Evolutionary conservation across 148 eudicot genomes (phyloP).

Genomic region (Rhododendron ovatum): DNA sequence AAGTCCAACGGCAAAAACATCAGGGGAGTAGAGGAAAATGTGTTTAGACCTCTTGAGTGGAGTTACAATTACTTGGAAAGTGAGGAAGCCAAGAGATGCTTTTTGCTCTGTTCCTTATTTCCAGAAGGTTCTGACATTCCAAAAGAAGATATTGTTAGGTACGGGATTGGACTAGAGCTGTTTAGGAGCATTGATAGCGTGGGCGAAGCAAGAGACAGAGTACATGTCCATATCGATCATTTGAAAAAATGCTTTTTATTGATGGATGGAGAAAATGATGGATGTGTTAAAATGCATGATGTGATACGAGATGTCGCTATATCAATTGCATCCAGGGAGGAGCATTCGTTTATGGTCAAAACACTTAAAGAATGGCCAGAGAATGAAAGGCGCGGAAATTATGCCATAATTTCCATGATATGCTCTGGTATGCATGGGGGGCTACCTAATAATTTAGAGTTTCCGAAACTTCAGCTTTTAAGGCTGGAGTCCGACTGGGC

Average conservation of each 20-base stretch:
- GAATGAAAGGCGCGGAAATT: neutral
- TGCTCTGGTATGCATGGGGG: too few species aligned
- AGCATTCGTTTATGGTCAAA: neutral
- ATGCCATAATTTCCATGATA: neutral
- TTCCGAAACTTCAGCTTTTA: slow-evolving; percentile 1
- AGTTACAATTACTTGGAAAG: slow-evolving; percentile 6
- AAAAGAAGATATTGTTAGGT: neutral
- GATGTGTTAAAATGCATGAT: slow-evolving; percentile 15
- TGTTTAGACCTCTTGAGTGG: neutral
- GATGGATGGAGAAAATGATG: neutral
- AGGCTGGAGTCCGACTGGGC: neutral
- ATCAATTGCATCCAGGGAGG: slow-evolving; percentile 4
- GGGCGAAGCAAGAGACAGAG: neutral
- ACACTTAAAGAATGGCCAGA: neutral
- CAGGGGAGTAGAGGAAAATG: neutral
- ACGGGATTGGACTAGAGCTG: slow-evolving; percentile 5
- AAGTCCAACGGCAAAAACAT: neutral
- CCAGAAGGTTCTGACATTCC: neutral
- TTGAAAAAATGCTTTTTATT: slow-evolving; percentile 10
- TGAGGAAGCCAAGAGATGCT: neutral
- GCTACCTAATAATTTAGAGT: neutral
- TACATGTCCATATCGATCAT: neutral
- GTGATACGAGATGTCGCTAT: slow-evolving; percentile 8
- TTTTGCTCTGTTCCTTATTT: slow-evolving; percentile 15
- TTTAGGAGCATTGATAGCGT: neutral